A percentile compares a stretch with the other conserved stretches of the same genome.
Evolutionary conservation across 176 grass and related monocot genomes (phyloP).

Genomic region (Rhynchospora breviuscula): DNA sequence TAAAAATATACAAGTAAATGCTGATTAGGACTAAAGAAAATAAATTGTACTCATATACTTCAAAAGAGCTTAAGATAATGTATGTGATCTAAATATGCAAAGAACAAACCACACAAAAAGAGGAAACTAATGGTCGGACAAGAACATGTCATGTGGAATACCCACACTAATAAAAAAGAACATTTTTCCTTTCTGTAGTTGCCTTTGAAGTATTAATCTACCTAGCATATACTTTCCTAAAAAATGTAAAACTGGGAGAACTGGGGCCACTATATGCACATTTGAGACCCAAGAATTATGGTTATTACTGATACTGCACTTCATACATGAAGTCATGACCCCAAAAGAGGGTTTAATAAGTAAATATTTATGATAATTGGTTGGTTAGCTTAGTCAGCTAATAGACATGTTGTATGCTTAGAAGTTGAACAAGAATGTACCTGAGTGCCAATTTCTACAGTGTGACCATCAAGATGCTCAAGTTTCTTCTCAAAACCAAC

Average conservation of each 20-base stretch:
- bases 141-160: background rate
- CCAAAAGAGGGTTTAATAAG: background rate
- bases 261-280: background rate
- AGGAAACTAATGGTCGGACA: background rate
- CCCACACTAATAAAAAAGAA: background rate
- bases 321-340: background rate
- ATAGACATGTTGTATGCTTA: background rate
- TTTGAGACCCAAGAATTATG: background rate
- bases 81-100: background rate
- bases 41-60: background rate
- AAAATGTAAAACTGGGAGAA: background rate
- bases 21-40: background rate
- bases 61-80: background rate
- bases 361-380: background rate
- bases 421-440: constrained; percentile 20
- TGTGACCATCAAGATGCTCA: constrained; percentile 78
- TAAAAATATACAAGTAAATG: constrained; percentile 15
- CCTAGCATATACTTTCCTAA: background rate
- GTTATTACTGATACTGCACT: background rate
- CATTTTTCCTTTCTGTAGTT: background rate
- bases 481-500: constrained; percentile 95
- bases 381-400: background rate
- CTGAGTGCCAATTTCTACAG: constrained; percentile 80
- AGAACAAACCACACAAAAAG: background rate
- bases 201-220: background rate